Evolutionary conservation across 2,329 filamentous ascomycete species (phyloP).

Genomic region (Penicillium italicum): DNA sequence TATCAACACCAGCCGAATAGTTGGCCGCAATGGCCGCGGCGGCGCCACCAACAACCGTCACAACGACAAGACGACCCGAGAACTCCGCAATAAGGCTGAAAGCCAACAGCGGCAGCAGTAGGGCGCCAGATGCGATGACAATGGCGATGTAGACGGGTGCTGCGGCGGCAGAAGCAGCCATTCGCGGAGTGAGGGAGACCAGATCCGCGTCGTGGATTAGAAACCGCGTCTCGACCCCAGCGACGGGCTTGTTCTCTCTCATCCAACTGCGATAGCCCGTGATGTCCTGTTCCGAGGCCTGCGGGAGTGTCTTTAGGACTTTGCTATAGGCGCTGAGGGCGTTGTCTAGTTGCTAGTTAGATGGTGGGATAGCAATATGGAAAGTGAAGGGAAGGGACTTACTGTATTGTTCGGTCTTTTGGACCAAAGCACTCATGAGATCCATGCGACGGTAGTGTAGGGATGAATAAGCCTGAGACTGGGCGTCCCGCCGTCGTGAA

Average conservation of each 20-base stretch:
- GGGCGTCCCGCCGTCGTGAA: conserved; percentile 41
- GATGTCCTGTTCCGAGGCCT: conserved; percentile 48
- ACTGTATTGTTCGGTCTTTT: conserved; percentile 62
- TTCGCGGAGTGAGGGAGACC: conserved; percentile 31
- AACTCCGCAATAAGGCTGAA: conserved; percentile 58
- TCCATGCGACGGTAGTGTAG: conserved; percentile 54
- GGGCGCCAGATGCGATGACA: conserved; percentile 48
- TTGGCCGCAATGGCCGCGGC: conserved; percentile 41
- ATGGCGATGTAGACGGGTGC: conserved; percentile 40
- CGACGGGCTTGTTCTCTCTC: conserved; percentile 48
- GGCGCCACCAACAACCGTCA: conserved; percentile 51
- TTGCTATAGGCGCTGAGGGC: conserved; percentile 47
- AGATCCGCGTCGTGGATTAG: conserved; percentile 50
- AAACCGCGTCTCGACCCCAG: conserved; percentile 51
- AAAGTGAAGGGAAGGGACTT: conserved; percentile 21
- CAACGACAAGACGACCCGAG: conserved; percentile 55
- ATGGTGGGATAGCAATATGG: not conserved
- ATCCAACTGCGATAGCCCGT: conserved; percentile 54
- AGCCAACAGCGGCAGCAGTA: conserved; percentile 57
- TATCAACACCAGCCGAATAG: conserved; percentile 34
- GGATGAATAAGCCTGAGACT: conserved; percentile 51
- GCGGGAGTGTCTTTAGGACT: conserved; percentile 45
- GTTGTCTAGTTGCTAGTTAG: conserved; percentile 31
- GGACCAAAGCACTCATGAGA: conserved; percentile 53
- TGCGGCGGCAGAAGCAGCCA: conserved; percentile 14